Evolutionary conservation across 306 rosid species (phyloP).

Genomic region (Cyamopsis tetragonoloba): DNA sequence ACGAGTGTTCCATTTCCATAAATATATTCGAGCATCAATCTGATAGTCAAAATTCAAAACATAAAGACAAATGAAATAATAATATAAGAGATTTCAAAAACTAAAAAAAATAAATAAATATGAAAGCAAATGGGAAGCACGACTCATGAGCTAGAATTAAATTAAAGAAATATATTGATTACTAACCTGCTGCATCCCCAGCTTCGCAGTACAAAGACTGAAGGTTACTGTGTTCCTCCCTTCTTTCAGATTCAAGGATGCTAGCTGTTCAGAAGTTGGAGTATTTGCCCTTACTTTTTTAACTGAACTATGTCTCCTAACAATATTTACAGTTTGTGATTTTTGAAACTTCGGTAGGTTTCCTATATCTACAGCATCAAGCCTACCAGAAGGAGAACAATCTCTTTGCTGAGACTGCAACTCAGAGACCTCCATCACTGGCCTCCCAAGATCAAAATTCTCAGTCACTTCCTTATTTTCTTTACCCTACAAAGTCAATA

Average conservation of each 20-base stretch:
- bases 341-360: slow-evolving; percentile 24
- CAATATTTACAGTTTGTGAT: slow-evolving; percentile 38
- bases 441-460: slow-evolving; percentile 28
- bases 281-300: slow-evolving; percentile 42
- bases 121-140: neutral
- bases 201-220: slow-evolving; percentile 65
- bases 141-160: neutral
- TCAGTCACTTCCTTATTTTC: neutral
- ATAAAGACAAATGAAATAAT: neutral
- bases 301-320: slow-evolving; percentile 29
- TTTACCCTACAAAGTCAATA: slow-evolving; percentile 27
- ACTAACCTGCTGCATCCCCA: slow-evolving; percentile 70
- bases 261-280: slow-evolving; percentile 88
- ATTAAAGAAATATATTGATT: slow-evolving; percentile 5
- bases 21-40: slow-evolving; percentile 84
- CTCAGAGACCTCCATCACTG: slow-evolving; percentile 28
- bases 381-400: slow-evolving; percentile 19
- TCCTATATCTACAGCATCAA: slow-evolving; percentile 27
- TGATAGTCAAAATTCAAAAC: slow-evolving; percentile 22
- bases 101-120: slow-evolving; percentile 3
- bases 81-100: neutral
- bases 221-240: slow-evolving; percentile 78
- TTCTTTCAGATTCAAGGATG: slow-evolving; percentile 77
- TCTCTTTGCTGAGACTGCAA: slow-evolving; percentile 35
- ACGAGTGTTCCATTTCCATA: slow-evolving; percentile 95